Evolutionary conservation across 2,329 filamentous ascomycete species (phyloP).

Genomic region (Clonostachys chloroleuca): DNA sequence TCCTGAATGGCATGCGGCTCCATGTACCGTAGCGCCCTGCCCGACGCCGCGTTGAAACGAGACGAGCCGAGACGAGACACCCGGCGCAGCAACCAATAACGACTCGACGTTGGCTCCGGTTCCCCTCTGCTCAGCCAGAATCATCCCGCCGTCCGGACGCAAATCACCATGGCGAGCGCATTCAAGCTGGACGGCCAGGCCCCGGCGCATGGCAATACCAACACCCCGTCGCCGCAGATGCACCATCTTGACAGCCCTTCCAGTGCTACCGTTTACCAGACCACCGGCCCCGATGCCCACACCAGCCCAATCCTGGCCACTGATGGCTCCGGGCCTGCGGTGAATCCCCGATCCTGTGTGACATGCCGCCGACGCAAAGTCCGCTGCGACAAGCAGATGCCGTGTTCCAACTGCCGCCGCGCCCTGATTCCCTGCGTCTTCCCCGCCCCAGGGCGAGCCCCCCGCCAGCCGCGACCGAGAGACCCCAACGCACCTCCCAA

Average conservation of each 20-base stretch:
- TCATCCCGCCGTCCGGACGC: too few species aligned
- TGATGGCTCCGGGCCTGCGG: slow-evolving; percentile 22
- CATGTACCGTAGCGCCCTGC: too few species aligned
- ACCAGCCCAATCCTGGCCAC: slow-evolving; percentile 24
- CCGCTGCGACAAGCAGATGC: slow-evolving; percentile 74
- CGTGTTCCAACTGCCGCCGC: slow-evolving; percentile 70
- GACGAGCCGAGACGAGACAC: too few species aligned
- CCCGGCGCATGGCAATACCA: too few species aligned
- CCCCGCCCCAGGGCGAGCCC: slow-evolving; percentile 69
- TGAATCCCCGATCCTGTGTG: slow-evolving; percentile 45
- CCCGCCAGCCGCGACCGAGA: slow-evolving; percentile 60
- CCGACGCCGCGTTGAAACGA: too few species aligned
- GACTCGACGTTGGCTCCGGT: too few species aligned
- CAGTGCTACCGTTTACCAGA: slow-evolving; percentile 31
- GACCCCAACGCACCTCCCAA: slow-evolving; percentile 59
- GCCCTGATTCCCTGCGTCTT: slow-evolving; percentile 70
- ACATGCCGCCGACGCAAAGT: slow-evolving; percentile 58
- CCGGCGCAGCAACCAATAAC: too few species aligned
- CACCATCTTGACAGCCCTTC: slow-evolving; percentile 1
- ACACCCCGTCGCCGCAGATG: too few species aligned
- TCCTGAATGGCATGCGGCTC: too few species aligned
- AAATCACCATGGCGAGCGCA: too few species aligned
- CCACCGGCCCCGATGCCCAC: slow-evolving; percentile 31
- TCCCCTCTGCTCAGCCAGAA: too few species aligned
- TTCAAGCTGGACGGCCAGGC: too few species aligned